Base-by-base conservation (phyloP, 805 yeast species). In the Komagataella phaffii region DNA sequence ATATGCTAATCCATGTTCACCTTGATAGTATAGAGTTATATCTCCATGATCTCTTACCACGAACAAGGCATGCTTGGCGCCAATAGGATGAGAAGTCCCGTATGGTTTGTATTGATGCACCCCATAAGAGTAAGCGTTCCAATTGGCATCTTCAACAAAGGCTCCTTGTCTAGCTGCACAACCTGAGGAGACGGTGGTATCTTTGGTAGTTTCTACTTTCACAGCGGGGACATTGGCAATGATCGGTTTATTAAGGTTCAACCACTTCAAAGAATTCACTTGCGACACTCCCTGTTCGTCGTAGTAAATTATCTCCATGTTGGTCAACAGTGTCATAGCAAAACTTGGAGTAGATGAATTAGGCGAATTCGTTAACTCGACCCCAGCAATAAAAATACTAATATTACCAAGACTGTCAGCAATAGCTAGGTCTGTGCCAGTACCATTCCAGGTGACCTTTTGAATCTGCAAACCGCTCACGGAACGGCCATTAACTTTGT, bases 381-480 rank as follows among this genome's bases (percentile, higher is more conserved):
- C 71, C 3, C 85, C 84, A 0, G 80, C 70, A 0, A 75, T 75
- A 19, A 75, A 61, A 53, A 82, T 74, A 2, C 85, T 75, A 47
- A 82, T 65, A 53, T 82, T 79, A 2, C 96, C 96, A 44, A 71
- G 61, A 19, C 73, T 74, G 63, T 90, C 98, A 47, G 85, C 73
- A 3, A 85, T 77, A 2, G 95, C 95, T 49, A 93, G 72, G 60
- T 90, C 96, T 52, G 85, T 80, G 47, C 91, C 91, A 0, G 82
- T 70, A 49, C 81, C 79, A 53, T 93, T 82, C 89, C 96, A 93
- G 45, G 75, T 69, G 5, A 88, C 75, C 23, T 72, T 59, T 1
- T 72, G 58, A 6, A 79, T 60, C 51, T 65, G 68, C 40, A 30
- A 30, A 30, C 40, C 40, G 40, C 14, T 30, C 14, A 30, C 14